Conservation (phyloP, 2,329 filamentous ascomycete genomes). For the Colletotrichum tanaceti region DNA sequence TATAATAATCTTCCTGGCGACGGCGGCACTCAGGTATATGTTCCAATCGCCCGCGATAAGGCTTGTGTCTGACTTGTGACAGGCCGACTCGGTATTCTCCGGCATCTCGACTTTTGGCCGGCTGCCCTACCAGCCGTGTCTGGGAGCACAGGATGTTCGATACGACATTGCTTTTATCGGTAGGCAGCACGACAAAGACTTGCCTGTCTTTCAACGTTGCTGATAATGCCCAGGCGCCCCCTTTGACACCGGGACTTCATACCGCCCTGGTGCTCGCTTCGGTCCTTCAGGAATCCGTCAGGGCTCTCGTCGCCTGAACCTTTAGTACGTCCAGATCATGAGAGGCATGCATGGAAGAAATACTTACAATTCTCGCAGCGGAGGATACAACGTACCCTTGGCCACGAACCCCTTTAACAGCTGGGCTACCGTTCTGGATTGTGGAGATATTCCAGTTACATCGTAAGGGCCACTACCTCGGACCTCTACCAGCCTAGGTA, state of each 20-base stretch:
- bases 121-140: conserved; percentile 80
- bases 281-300: conserved; percentile 87
- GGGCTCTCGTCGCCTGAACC: conserved; percentile 85
- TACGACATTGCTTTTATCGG: conserved; percentile 91
- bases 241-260: conserved; percentile 88
- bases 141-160: conserved; percentile 74
- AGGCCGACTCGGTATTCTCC: conserved; percentile 90
- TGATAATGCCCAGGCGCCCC: conserved; percentile 69
- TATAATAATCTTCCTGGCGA: conserved; percentile 86
- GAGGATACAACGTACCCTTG: conserved; percentile 87
- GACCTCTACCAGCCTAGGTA: neutral
- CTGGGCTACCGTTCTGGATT: conserved; percentile 84
- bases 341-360: conserved; percentile 40
- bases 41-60: neutral
- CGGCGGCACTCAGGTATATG: conserved; percentile 79
- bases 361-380: conserved; percentile 64
- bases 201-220: neutral
- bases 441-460: conserved; percentile 86
- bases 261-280: conserved; percentile 85
- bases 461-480: conserved; percentile 65
- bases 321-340: conserved; percentile 74
- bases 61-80: conserved; percentile 17
- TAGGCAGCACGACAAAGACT: conserved; percentile 47
- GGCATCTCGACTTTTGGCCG: conserved; percentile 89
- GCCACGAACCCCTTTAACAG: conserved; percentile 83